Evolutionary conservation across 768 basidiomycete species (phyloP), one percentile per base, ranked within the genome.

Genomic region (Mycena sanguinolenta): DNA sequence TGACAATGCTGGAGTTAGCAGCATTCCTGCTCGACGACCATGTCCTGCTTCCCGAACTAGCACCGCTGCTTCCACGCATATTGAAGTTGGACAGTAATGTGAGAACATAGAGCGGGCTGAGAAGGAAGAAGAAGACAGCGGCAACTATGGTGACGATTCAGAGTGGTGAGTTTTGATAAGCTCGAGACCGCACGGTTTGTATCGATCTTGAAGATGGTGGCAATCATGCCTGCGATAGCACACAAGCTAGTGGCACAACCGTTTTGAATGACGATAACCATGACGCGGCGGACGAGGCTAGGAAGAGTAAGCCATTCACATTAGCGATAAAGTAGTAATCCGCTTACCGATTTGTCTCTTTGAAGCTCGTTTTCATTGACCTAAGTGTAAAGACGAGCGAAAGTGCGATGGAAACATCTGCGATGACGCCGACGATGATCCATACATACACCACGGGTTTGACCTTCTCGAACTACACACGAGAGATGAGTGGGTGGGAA

Each of bases 231-330:
- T 1, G 42, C 38, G 13, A 55, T 17, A 7, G 67, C 28, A n/a
- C 23, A 30, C 10, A 62, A 0, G 38, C 52, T 54, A 1, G 67
- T 68, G 2, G 53, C 28, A 9, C 25, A 32, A 25, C 67, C 67
- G 23, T 53, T 68, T 39, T 62, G 67, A 23, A 68, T 27, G 23
- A 53, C 16, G 8, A 52, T 42, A 6, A 55, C 8, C 36, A 42
- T 68, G 30, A 68, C 42, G 12, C 60, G 59, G 9, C 34, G 59
- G 59, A 68, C 42, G 21, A 62, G 38, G 8, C 66, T 68, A 46
- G 17, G 27, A 30, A 52, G 8, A 4, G 17, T 7, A 23, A n/a
- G 30, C n/a, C 19, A 21, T 39, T 23, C 9, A 54, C 9, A 13
- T 54, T 23, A 9, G 9, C 21, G n/a, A 39, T n/a, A 39, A 14